Evolutionary conservation across 768 basidiomycete species (phyloP), one percentile per base, ranked within the genome.

Genomic region (Tephrocybe sp.): DNA sequence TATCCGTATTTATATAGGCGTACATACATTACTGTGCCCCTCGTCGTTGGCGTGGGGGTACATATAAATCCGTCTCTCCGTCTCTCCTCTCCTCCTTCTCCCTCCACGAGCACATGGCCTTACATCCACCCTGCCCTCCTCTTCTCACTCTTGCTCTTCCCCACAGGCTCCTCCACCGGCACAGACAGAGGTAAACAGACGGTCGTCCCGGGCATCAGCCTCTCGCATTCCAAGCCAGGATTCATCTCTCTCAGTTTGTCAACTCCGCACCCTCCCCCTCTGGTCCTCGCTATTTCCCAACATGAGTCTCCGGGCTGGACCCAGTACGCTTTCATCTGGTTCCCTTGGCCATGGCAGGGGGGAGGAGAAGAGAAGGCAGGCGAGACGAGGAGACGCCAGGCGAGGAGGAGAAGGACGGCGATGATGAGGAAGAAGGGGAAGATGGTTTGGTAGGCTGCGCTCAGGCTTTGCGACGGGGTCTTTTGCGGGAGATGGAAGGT

Each of bases 381-480:
- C 5, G 71, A 72, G 30, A 79, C 57, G 14, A 82, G 69, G 39
- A 86, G 73, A 10, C 84, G 80, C 80, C 83, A 86, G 53, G 85
- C 67, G 48, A 86, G 76, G 11, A 88, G 73, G 34, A 88, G 74
- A 17, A 81, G 53, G 48, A 82, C 84, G 10, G 78, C 80, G 37
- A 87, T 76, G 43, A 86, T 76, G 51, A 88, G 81, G 72, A 87
- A 84, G 71, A 87, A 88, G 6, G 86, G 86, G 60, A 85, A 83
- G 6, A 88, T 73, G 0, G 82, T 76, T 20, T 80, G 77, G 59
- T 86, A 86, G 5, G 80, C 71, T 12, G 38, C 39, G 7, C 41
- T 1, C 1, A 25, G 40, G 41, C 15, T n/a, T 36, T n/a, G 11
- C 4, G 34, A 36, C 8, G 17, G 4, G 23, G 37, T 10, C 33